Evolutionary conservation across 495 filamentous ascomycete genomes (phyloP), one percentile per base, ranked within the genome.

Genomic region (Penicillium canariense): DNA sequence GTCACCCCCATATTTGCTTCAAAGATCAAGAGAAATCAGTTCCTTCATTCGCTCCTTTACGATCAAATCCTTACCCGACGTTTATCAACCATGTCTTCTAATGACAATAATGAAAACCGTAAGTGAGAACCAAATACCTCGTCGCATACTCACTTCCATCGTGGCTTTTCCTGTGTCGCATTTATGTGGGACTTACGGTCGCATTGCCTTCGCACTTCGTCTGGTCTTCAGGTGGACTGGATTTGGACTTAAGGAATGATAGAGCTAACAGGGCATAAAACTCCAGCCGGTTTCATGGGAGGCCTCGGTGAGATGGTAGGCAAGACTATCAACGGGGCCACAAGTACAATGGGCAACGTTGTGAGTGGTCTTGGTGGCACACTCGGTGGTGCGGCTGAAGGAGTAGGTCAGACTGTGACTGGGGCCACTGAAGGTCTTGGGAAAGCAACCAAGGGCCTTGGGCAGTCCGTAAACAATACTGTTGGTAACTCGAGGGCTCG

Each of bases 331-430:
- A 40, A 47, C n/a, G 63, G 61, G 17, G 48, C 63, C 9, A 56
- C 58, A 1, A 44, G 35, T n/a, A 67, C 63, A 17, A 42, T 60
- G 6, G 63, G 63, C 11, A 52, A 58, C 12, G 48, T 55, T 2
- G 36, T 67, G 9, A 50, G 56, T 25, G 61, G 61, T 10, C 36
- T 64, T 17, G 60, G 60, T 6, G 55, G 57, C 18, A 60, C 61
- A 12, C 48, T 57, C 18, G 60, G 61, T 17, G 48, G 53, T 22
- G 58, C 51, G 11, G 51, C 54, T 14, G 25, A 51, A 26, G 63
- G 63, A 2, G 39, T 60, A 4, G 63, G 63, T n/a, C 52, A 66
- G 18, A 66, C 63, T 6, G 60, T 63, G 3, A 52, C 52, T 12
- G 60, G 56, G n/a, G 60, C 54, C 7, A 49, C 27, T 17, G 38